phyloP scores from a whole-genome alignment of 176 grass and related monocot species.

The Bolboschoenus planiculmis region DNA sequence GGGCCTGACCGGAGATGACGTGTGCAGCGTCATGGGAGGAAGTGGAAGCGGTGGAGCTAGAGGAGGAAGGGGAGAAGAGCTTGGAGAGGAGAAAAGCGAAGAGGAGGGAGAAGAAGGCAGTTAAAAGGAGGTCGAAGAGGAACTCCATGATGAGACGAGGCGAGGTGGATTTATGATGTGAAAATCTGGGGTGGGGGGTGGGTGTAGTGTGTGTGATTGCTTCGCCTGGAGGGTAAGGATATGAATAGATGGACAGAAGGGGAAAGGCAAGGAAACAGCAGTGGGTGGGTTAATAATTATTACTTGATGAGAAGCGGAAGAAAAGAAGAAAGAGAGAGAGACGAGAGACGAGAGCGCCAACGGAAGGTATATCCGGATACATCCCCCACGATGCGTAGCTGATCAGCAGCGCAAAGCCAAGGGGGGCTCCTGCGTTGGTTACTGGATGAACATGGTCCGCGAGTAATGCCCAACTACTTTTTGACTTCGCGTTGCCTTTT shows the following conservation, averaged over 20 bases:
- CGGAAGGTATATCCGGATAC: constrained; percentile 70
- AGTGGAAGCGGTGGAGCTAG: constrained; percentile 11
- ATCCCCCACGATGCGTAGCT: constrained; percentile 30
- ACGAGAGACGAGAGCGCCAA: constrained; percentile 38
- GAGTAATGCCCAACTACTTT: neutral
- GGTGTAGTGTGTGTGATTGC: constrained; percentile 15
- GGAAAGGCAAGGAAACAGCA: neutral
- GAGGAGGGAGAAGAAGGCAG: constrained; percentile 49
- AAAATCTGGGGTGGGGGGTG: constrained; percentile 11
- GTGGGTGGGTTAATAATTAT: constrained; percentile 19
- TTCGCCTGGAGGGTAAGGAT: constrained; percentile 10
- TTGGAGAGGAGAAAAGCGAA: constrained; percentile 54
- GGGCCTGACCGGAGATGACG: neutral
- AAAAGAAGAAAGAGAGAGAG: neutral
- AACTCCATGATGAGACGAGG: constrained; percentile 44
- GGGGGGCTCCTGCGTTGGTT: neutral
- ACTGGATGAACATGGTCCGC: neutral
- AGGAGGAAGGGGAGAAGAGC: constrained; percentile 34
- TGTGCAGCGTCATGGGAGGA: constrained; percentile 8
- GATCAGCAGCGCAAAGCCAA: neutral
- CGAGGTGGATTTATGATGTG: neutral
- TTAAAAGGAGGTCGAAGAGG: constrained; percentile 63
- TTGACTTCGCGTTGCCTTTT: neutral
- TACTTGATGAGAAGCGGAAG: constrained; percentile 13
- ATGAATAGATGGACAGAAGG: neutral